phyloP scores from a whole-genome alignment of 495 filamentous ascomycete species.

The Neurospora sp. region DNA sequence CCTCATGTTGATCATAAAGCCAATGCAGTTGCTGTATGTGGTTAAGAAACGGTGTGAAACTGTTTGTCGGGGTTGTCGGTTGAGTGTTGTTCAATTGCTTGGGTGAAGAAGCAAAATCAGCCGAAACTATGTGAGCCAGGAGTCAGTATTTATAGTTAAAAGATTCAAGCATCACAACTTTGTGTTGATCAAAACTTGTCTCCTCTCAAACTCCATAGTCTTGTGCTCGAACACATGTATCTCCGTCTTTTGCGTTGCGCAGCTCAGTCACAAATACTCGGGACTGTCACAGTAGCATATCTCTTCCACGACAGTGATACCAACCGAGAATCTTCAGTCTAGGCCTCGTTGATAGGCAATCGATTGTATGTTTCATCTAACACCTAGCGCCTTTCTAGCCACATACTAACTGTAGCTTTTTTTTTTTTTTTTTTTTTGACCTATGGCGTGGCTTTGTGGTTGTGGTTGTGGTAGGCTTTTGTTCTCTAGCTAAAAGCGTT shows the following conservation, averaged over 20 bases:
- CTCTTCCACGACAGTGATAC: neutral
- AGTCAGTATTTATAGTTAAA: neutral
- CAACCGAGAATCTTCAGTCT: neutral
- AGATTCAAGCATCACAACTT: neutral
- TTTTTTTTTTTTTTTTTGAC: neutral
- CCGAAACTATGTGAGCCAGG: neutral
- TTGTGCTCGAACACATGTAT: neutral
- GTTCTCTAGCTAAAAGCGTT: conserved; percentile 42
- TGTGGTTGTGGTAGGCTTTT: neutral
- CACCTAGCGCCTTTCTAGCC: neutral
- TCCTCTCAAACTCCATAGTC: neutral
- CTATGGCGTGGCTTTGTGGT: neutral
- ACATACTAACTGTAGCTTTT: neutral
- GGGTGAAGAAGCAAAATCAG: neutral
- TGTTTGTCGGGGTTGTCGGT: neutral
- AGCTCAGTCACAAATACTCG: neutral
- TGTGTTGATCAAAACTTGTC: neutral
- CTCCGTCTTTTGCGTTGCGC: neutral
- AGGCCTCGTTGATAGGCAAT: neutral
- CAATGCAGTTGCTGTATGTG: too few species aligned
- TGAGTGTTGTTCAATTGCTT: neutral
- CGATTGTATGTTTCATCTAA: neutral
- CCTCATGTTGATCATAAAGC: neutral
- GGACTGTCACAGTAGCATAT: neutral
- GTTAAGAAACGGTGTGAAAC: too few species aligned